Base-by-base conservation (phyloP, 1,284 basidiomycete genomes). In the Apiotrichum montevideense region DNA sequence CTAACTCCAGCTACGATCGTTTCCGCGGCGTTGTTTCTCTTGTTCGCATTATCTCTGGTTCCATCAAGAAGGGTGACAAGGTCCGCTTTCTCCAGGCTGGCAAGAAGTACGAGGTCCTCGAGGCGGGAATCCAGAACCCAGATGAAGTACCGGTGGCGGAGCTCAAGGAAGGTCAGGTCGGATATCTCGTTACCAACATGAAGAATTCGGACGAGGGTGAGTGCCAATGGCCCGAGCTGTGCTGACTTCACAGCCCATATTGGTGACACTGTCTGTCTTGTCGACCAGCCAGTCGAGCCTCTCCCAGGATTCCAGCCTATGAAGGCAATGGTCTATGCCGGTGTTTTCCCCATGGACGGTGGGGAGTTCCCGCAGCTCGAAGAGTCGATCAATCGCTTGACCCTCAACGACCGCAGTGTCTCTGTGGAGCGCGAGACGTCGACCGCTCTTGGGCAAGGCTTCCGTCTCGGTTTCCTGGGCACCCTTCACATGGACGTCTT, bases 241-340 rank as follows among this genome's bases (percentile, higher is more conserved):
- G 15, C 43, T 39, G n/a, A 52, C 41, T 14, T 6, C 43, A 56
- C 51, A 66, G 65, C 72, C 6, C 61, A 64, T 55, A 68, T 70
- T 47, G 96, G 96, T 39, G 96, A 99, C 72, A 98, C 96, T 0
- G 81, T 98, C 56, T 83, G 93, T 73, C 84, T 83, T 34, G 81
- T 85, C 3, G 86, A 87, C n/a, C 81, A 84, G 55, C 78, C 80
- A 7, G 88, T 95, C 4, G 84, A 90, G 50, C 84, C 93, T 0
- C 83, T 98, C 76, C 87, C 90, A n/a, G 91, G 89, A 0, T 97
- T 97, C 79, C 86, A 90, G 69, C 88, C 89, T 14, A 84, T 90
- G 35, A 93, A 95, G 77, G 87, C 94, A 1, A 98, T 98, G 93
- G 93, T 90, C 52, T 99, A 88, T 70, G 94, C 96, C 1, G 95